A percentile compares a stretch with the other conserved stretches of the same genome.
These are phyloP conservation scores for Mycosarcoma mackinlayi DNA, from an alignment of 1,284 basidiomycete genomes.

Conservation along the genomic window DNA sequence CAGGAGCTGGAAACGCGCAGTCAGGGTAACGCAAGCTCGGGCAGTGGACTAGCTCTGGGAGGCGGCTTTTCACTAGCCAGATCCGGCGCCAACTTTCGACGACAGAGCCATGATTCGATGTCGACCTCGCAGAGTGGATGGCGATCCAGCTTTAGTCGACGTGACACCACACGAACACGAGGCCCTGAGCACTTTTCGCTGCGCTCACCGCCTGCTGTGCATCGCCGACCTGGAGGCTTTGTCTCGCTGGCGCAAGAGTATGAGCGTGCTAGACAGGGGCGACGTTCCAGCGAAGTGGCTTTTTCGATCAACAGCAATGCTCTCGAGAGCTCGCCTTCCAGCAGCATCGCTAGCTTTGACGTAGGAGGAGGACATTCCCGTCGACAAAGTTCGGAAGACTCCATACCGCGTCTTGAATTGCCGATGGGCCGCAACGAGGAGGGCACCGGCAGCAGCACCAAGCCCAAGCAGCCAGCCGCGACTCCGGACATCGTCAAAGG, in stretches of 20 bases:
- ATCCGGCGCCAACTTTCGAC: constrained; percentile 39
- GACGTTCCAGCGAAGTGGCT: constrained; percentile 28
- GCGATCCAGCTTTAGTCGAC: constrained; percentile 20
- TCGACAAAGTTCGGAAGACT: constrained; percentile 10
- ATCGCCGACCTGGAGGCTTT: constrained; percentile 43
- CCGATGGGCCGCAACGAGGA: neutral
- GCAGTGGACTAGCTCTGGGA: constrained; percentile 40
- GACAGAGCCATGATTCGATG: constrained; percentile 21
- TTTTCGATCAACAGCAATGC: constrained; percentile 44
- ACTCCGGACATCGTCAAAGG: constrained; percentile 19
- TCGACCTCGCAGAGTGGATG: constrained; percentile 5
- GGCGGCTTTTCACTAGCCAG: constrained; percentile 49
- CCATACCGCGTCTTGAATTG: constrained; percentile 13
- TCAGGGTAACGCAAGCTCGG: constrained; percentile 1
- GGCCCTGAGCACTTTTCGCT: constrained; percentile 15
- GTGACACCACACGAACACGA: constrained; percentile 8
- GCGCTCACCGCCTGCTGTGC: constrained; percentile 36
- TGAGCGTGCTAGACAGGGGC: constrained; percentile 21
- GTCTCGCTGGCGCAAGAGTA: constrained; percentile 48
- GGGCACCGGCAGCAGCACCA: neutral
- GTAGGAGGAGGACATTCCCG: neutral
- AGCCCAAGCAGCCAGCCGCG: neutral
- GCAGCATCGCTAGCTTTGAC: constrained; percentile 39
- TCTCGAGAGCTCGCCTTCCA: constrained; percentile 30
- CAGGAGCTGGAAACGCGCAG: constrained; percentile 28